Evolutionary conservation across 139 green algal species (phyloP), one percentile per base, ranked within the genome.

Genomic region (Closterium sp.): DNA sequence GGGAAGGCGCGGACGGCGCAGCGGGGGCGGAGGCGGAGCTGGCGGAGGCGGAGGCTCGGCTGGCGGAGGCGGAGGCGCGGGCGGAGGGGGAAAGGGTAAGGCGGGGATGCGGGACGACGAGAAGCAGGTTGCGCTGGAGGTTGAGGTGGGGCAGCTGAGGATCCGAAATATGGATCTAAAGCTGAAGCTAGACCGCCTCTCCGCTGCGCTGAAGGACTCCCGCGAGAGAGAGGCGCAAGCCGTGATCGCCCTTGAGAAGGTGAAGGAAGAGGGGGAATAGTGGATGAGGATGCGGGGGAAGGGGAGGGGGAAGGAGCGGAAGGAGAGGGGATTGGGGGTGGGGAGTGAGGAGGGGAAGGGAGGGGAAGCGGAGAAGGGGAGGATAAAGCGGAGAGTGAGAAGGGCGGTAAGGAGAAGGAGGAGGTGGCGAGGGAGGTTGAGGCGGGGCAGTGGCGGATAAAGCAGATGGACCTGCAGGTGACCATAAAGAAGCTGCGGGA

Each of bases 401-500:
- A 86, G 83, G 83, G 0, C 8, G 83, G 7, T 21, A 33, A 86
- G 83, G 83, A 34, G 21, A 33, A 21, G n/a, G 83, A 32, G 83
- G 83, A 86, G 83, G 83, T 86, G 28, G 83, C 83, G 25, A 34
- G 28, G 83, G 83, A 86, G 83, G 83, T 86, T 32, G 83, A 86
- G 1, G 30, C n/a, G 83, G 83, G 83, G 83, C 83, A 86, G 83
- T 86, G 83, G 83, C 23, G 83, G 30, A 86, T 86, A 25, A 32
- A 33, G 30, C 83, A 86, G n/a, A 86, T 86, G 83, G 83, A 86
- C 83, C 83, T 86, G 30, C 83, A 86, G 83, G 55, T 76, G 55
- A 76, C 55, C 25, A 76, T 76, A 76, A 76, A 76, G 55, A 76
- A 76, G 55, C 55, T 76, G 55, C 55, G 55, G 55, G 55, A 76